Evolutionary conservation across 2,329 filamentous ascomycete genomes (phyloP).

Genomic region (Pyricularia pennisetigena): DNA sequence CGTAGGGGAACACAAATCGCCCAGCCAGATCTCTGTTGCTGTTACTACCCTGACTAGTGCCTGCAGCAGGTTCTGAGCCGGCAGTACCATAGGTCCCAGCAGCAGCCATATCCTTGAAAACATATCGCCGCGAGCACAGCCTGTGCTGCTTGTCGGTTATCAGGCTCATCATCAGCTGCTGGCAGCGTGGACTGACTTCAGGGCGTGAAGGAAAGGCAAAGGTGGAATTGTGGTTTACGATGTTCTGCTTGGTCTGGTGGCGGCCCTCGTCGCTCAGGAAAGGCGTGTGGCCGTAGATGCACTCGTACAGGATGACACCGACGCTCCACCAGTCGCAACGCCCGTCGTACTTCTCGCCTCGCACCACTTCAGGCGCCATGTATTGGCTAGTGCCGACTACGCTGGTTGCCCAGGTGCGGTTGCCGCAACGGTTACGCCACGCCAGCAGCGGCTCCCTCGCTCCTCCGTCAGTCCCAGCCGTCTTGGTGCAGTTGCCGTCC

Average conservation of each 20-base stretch:
- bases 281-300: constrained; percentile 83
- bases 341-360: constrained; percentile 75
- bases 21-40: constrained; percentile 16
- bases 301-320: constrained; percentile 90
- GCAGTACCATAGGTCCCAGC: not conserved
- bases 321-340: constrained; percentile 97
- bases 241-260: constrained; percentile 76
- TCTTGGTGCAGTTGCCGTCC: not conserved
- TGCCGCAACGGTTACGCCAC: constrained; percentile 61
- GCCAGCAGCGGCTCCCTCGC: constrained; percentile 45
- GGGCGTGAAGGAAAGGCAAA: constrained; percentile 62
- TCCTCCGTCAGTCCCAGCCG: not conserved
- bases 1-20: constrained; percentile 69
- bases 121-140: constrained; percentile 68
- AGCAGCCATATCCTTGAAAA: constrained; percentile 45
- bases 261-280: constrained; percentile 73
- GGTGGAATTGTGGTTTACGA: constrained; percentile 63
- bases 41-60: constrained; percentile 14
- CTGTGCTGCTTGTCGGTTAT: constrained; percentile 67
- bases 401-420: constrained; percentile 67
- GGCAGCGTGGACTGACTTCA: constrained; percentile 57
- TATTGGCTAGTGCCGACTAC: constrained; percentile 95
- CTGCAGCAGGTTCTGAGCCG: not conserved
- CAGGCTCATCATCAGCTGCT: constrained; percentile 65
- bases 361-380: constrained; percentile 92